These are phyloP conservation scores for Hypericum androsaemum DNA, from an alignment of 345 rosid species.

Conservation along the genomic window DNA sequence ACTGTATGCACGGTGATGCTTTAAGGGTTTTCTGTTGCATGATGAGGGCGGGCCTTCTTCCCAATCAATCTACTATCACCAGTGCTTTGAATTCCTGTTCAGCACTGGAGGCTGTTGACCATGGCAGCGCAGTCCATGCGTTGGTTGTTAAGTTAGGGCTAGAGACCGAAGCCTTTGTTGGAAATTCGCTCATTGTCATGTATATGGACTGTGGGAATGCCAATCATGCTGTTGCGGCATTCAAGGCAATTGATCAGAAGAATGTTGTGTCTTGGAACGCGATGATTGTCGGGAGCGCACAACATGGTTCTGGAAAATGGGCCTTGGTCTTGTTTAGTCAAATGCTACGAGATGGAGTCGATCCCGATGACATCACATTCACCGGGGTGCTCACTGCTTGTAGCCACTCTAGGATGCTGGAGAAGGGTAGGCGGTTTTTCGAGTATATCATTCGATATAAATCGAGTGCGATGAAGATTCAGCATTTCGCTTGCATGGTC, in stretches of 20 bases:
- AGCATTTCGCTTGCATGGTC: slow-evolving; percentile 71
- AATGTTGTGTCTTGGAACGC: slow-evolving; percentile 67
- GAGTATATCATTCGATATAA: slow-evolving; percentile 30
- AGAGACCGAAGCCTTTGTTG: slow-evolving; percentile 41
- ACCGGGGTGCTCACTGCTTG: slow-evolving; percentile 79
- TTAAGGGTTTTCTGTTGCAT: slow-evolving; percentile 41
- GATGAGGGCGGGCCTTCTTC: slow-evolving; percentile 36
- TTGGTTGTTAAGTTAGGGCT: slow-evolving; percentile 43
- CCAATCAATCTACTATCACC: slow-evolving; percentile 64
- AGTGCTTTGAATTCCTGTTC: slow-evolving; percentile 58
- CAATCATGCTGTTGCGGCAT: slow-evolving; percentile 34
- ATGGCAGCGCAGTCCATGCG: slow-evolving; percentile 55
- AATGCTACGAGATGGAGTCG: slow-evolving; percentile 43
- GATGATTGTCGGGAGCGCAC: slow-evolving; percentile 51
- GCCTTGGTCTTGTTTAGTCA: slow-evolving; percentile 36
- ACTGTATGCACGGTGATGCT: slow-evolving; percentile 40
- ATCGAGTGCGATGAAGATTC: slow-evolving; percentile 25
- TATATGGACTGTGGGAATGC: slow-evolving; percentile 45
- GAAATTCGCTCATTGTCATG: slow-evolving; percentile 61
- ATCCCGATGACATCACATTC: slow-evolving; percentile 67
- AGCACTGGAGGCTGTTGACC: slow-evolving; percentile 50
- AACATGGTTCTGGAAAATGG: slow-evolving; percentile 52
- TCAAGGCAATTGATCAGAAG: slow-evolving; percentile 30
- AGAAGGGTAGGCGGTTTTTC: slow-evolving; percentile 50
- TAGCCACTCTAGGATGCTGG: slow-evolving; percentile 55